Evolutionary conservation across 164 flowering plant species (phyloP).

Genomic region (Akebia trifoliata): DNA sequence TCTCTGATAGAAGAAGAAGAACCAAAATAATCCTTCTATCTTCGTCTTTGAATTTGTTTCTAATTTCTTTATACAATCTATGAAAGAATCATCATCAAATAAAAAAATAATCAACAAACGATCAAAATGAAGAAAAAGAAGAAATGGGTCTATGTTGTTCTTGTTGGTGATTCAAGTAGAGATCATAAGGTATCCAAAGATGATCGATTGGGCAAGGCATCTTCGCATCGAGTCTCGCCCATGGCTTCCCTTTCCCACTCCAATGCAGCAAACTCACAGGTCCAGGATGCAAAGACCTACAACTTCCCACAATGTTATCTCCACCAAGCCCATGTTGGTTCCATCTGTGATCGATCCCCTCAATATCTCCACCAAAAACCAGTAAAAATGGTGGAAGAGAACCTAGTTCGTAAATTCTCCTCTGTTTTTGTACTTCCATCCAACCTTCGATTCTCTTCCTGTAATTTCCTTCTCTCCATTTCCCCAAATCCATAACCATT

Average conservation of each 20-base stretch:
- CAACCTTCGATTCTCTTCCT: constrained; percentile 52
- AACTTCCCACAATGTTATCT: constrained; percentile 64
- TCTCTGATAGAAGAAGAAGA: neutral
- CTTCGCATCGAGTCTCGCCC: constrained; percentile 60
- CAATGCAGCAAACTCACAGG: constrained; percentile 85
- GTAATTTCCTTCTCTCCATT: constrained; percentile 60
- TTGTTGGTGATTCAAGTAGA: constrained; percentile 27
- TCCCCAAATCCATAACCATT: constrained; percentile 74
- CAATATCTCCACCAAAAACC: constrained; percentile 65
- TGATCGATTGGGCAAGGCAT: constrained; percentile 59
- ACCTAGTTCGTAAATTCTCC: constrained; percentile 72
- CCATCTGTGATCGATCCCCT: constrained; percentile 73
- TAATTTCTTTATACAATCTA: constrained; percentile 20
- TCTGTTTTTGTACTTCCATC: constrained; percentile 71
- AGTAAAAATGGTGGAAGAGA: constrained; percentile 75
- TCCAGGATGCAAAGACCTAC: constrained; percentile 71
- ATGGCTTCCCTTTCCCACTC: constrained; percentile 91
- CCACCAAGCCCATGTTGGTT: constrained; percentile 91
- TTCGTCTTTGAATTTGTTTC: neutral
- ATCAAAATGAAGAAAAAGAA: constrained; percentile 1
- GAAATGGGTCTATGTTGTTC: constrained; percentile 6
- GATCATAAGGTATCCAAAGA: constrained; percentile 78
- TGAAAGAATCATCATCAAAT: constrained; percentile 19
- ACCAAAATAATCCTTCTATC: neutral
- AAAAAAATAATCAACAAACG: constrained; percentile 11